Evolutionary conservation across 2,329 filamentous ascomycete species (phyloP).

Genomic region (Nannizziopsis barbatae): DNA sequence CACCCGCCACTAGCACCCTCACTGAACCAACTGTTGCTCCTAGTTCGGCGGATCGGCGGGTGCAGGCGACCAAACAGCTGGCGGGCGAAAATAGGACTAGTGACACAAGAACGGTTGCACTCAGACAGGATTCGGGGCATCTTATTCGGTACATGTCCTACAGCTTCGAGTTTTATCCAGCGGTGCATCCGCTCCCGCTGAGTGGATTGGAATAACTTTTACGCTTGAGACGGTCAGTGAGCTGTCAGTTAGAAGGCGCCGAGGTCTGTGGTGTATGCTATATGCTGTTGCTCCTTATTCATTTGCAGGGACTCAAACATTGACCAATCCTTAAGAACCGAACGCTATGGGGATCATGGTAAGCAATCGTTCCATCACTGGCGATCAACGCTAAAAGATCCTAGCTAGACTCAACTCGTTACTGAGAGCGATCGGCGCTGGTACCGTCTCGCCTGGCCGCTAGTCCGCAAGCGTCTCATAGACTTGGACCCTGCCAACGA

Average conservation of each 20-base stretch:
- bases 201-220: not conserved
- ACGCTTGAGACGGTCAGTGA: not conserved
- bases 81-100: not conserved
- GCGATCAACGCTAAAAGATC: not conserved
- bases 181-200: not conserved
- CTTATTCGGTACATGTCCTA: not conserved
- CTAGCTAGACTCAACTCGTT: not conserved
- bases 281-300: not conserved
- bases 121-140: not conserved
- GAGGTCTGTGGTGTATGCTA: no score
- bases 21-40: not conserved
- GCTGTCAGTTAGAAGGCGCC: not conserved
- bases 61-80: not conserved
- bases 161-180: not conserved
- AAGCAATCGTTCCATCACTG: not conserved
- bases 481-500: no score
- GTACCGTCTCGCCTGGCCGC: not conserved
- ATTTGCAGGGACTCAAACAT: not conserved
- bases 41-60: not conserved
- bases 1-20: not conserved
- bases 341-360: not conserved
- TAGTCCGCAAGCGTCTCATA: no score
- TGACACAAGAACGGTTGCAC: not conserved
- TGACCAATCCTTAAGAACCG: not conserved
- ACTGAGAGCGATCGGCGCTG: not conserved